Percentiles rank a stretch among this genome's conserved stretches.
Evolutionary conservation across 2,329 filamentous ascomycete species (phyloP).

Genomic region (Fonsecaea monophora): DNA sequence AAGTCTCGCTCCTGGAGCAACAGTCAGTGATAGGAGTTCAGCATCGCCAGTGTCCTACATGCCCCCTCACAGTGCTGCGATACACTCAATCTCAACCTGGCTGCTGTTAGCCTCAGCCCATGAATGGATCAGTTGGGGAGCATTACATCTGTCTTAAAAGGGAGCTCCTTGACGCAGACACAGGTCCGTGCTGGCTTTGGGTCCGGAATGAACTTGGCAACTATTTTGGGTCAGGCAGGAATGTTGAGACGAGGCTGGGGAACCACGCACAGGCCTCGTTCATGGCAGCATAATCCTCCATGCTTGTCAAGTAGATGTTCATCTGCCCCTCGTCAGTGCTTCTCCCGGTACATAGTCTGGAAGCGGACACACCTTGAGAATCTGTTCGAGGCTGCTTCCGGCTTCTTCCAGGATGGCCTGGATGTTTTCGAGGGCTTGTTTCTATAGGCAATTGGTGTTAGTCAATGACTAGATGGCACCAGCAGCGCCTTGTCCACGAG

Average conservation of each 20-base stretch:
- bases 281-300: slow-evolving; percentile 75
- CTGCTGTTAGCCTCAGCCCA: not conserved
- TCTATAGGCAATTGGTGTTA: slow-evolving; percentile 12
- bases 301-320: slow-evolving; percentile 70
- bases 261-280: slow-evolving; percentile 71
- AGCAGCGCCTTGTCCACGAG: not conserved
- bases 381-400: slow-evolving; percentile 64
- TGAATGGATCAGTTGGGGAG: not conserved
- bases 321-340: slow-evolving; percentile 19
- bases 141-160: slow-evolving; percentile 39
- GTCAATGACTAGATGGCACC: not conserved
- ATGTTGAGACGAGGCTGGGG: slow-evolving; percentile 21
- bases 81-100: slow-evolving; percentile 41
- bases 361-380: slow-evolving; percentile 62
- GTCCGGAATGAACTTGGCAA: slow-evolving; percentile 36
- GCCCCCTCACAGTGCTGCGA: slow-evolving; percentile 38
- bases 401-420: slow-evolving; percentile 65
- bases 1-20: slow-evolving; percentile 10
- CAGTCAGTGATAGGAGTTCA: slow-evolving; percentile 4
- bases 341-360: not conserved
- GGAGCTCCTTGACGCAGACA: slow-evolving; percentile 40
- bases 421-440: slow-evolving; percentile 56
- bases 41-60: slow-evolving; percentile 11
- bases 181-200: slow-evolving; percentile 40
- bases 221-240: slow-evolving; percentile 27